These are phyloP conservation scores for Epithemia pelagica DNA, from an alignment of 108 stramenopile species.

Conservation along the genomic window DNA sequence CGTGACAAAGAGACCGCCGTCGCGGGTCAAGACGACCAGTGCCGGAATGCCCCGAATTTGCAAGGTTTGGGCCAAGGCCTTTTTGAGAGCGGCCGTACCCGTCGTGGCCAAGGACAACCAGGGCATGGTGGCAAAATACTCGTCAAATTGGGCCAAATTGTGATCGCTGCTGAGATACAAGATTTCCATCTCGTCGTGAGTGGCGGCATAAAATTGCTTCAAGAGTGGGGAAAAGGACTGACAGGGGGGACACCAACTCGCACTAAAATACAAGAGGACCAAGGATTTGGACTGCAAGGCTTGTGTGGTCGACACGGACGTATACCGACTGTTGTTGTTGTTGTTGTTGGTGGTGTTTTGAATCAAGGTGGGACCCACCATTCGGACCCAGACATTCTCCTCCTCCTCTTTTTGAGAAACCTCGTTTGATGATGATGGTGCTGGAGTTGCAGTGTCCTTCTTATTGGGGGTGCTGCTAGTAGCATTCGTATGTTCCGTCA, in stretches of 20 bases:
- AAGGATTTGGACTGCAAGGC: slow-evolving; percentile 39
- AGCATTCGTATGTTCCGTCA: too few relatives aligned
- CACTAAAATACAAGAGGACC: slow-evolving; percentile 28
- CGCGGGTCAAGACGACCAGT: slow-evolving; percentile 56
- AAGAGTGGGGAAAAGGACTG: slow-evolving; percentile 58
- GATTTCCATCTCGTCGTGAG: slow-evolving; percentile 41
- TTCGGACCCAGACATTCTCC: neutral
- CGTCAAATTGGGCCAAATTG: slow-evolving; percentile 38
- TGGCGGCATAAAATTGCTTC: slow-evolving; percentile 48
- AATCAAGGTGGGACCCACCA: neutral
- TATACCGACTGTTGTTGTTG: neutral
- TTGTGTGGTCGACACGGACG: neutral
- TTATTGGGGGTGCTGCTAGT: too few relatives aligned
- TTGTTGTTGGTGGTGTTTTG: neutral
- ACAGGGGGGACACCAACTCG: slow-evolving; percentile 52
- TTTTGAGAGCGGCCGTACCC: slow-evolving; percentile 36
- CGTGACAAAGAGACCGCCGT: slow-evolving; percentile 60
- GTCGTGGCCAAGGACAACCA: slow-evolving; percentile 48
- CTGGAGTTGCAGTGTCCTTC: too few relatives aligned
- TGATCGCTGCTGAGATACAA: slow-evolving; percentile 64
- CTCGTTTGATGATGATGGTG: too few relatives aligned
- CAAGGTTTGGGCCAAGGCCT: slow-evolving; percentile 42
- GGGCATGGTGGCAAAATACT: slow-evolving; percentile 61
- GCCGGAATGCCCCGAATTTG: slow-evolving; percentile 63
- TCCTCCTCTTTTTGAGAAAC: too few relatives aligned